Evolutionary conservation across 192 early-diverging fungal species (phyloP).

Genomic region (Mortierella antarctica): DNA sequence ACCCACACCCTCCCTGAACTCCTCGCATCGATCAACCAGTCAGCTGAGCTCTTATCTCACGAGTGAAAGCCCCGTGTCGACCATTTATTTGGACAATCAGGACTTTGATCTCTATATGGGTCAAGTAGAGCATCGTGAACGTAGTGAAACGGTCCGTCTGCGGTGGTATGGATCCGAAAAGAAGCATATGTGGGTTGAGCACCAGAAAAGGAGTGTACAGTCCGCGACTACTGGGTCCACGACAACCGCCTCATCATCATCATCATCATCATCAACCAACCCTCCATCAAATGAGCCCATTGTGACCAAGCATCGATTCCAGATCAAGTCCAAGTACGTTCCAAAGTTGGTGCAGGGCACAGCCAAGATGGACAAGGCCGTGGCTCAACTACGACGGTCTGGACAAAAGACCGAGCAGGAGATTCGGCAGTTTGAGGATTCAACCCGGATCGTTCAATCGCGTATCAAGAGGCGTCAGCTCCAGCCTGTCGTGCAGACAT

Average conservation of each 20-base stretch:
- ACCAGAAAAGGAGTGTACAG: conserved; percentile 75
- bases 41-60: conserved; percentile 32
- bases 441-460: conserved; percentile 28
- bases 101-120: conserved; percentile 85
- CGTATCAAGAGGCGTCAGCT: conserved; percentile 31
- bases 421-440: conserved; percentile 36
- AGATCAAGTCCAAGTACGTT: conserved; percentile 50
- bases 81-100: conserved; percentile 91
- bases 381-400: conserved; percentile 27
- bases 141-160: conserved; percentile 83
- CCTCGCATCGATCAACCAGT: conserved; percentile 25
- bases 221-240: not conserved
- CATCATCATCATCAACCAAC: conserved; percentile 2
- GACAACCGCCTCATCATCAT: not conserved
- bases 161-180: conserved; percentile 89
- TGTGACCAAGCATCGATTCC: conserved; percentile 45
- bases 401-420: conserved; percentile 44
- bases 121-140: conserved; percentile 81
- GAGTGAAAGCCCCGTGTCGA: conserved; percentile 69
- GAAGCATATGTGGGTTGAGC: conserved; percentile 88
- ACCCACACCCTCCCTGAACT: conserved; percentile 58
- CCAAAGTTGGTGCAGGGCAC: conserved; percentile 37
- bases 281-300: not conserved
- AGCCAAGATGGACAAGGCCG: conserved; percentile 25
- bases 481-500: conserved; percentile 39